phyloP scores from a whole-genome alignment of 2,329 filamentous ascomycete genomes.

The Clarireedia monteithiana region DNA sequence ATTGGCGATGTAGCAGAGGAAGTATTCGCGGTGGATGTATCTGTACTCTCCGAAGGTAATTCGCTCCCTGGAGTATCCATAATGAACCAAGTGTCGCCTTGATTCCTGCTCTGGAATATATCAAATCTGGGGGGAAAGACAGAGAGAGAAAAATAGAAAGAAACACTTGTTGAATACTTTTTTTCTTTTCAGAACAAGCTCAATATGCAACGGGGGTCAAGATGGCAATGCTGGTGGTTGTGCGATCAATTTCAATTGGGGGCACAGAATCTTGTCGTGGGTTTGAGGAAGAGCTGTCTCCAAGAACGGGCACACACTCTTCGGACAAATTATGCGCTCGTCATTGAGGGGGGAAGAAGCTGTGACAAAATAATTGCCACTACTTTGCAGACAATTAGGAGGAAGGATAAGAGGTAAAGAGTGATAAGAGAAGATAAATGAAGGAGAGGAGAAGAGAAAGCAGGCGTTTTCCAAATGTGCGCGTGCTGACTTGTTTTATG shows the following conservation, averaged over 20 bases:
- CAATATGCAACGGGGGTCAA: conserved; percentile 21
- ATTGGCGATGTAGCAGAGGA: conserved; percentile 11
- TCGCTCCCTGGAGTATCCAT: conserved; percentile 24
- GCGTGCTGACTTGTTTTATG: too few species aligned
- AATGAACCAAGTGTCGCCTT: conserved; percentile 7
- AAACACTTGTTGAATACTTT: conserved; percentile 21
- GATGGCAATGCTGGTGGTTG: conserved; percentile 11
- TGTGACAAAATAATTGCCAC: not conserved
- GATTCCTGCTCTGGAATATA: conserved; percentile 3
- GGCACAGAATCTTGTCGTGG: conserved; percentile 1
- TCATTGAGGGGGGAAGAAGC: not conserved
- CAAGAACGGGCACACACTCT: not conserved
- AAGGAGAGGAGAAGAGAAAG: not conserved
- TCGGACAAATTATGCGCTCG: not conserved
- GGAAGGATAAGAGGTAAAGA: too few species aligned
- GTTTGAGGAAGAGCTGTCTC: not conserved
- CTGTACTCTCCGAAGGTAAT: conserved; percentile 21
- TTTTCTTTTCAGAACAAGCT: conserved; percentile 11
- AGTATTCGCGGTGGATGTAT: conserved; percentile 22
- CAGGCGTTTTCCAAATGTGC: not conserved
- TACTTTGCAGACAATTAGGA: not conserved
- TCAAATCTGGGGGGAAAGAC: conserved; percentile 11
- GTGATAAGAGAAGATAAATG: too few species aligned
- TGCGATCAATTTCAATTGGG: conserved; percentile 3
- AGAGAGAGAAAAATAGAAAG: conserved; percentile 19